Evolutionary conservation across 2,329 filamentous ascomycete genomes (phyloP), one percentile per base, ranked within the genome.

Genomic region (Diaporthe aspalathi): DNA sequence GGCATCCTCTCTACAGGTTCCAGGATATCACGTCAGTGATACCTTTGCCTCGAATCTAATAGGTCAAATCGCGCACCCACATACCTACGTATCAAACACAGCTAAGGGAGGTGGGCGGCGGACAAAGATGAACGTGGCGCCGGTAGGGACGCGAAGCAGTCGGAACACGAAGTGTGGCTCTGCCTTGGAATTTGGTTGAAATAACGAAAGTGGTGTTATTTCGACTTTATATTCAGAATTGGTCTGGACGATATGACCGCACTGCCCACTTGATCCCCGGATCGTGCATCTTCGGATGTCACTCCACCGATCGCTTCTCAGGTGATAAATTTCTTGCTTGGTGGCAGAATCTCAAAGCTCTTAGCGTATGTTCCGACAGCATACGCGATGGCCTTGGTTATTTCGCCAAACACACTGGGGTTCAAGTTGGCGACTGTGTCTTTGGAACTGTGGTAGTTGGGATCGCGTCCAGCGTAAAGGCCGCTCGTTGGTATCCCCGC

Each of bases 401-500:
- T 49, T 5, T 63, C 29, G 20, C 49, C 20, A 12, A 62, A 69
- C 17, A 29, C 29, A 12, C 27, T 11, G n/a, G 5, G 6, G 29
- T 52, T 29, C 43, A 69, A 16, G 53, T 69, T 62, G 9, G 20
- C 45, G n/a, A 50, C 45, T 4, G 27, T 53, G 32, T 69, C 67
- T 1, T n/a, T 8, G 27, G 17, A 29, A 4, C 24, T 29, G 32
- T 69, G 67, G 22, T 69, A 69, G 32, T 69, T 24, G n/a, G 32
- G 29, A 29, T 69, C 67, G 2, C 8, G 88, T 2, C 90, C 90
- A 2, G 89, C 90, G 75, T 88, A 88, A 29, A 91, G 81, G 12
- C 88, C 88, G 20, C 81, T 88, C 49, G 79, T 84, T 22, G 83
- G 87, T 75, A 89, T 90, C 43, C 87, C 85, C 32, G 85, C 81